Evolutionary conservation across 192 early-diverging fungal species (phyloP).

Genomic region (Backusella parvicylindrica): DNA sequence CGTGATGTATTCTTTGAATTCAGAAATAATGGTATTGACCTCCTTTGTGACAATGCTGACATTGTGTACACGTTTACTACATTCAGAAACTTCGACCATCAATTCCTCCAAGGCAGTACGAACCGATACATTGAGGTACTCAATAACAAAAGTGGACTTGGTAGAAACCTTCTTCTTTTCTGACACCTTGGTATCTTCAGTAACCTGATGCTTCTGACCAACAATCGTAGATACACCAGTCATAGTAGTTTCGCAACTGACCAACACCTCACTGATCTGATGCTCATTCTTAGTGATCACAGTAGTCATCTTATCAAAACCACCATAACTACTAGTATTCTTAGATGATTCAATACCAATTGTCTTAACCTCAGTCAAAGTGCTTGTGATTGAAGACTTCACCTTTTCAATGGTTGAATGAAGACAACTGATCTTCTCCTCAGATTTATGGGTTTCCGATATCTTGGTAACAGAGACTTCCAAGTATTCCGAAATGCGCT

Average conservation of each 20-base stretch:
- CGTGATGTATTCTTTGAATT: background rate
- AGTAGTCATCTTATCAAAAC: conserved; percentile 15
- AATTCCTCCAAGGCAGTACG: conserved; percentile 2
- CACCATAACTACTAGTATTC: background rate
- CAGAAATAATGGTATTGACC: background rate
- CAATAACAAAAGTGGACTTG: background rate
- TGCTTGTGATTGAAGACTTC: background rate
- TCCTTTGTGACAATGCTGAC: background rate
- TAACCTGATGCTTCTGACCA: background rate
- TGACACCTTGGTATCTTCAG: background rate
- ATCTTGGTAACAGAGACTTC: conserved; percentile 12
- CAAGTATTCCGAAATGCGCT: background rate
- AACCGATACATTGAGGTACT: background rate
- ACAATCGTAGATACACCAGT: background rate
- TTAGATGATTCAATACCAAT: background rate
- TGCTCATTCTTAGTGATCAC: conserved; percentile 7
- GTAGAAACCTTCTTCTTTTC: background rate
- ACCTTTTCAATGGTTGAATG: conserved; percentile 4
- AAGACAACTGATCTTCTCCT: background rate
- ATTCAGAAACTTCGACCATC: conserved; percentile 6
- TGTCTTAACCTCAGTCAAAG: conserved; percentile 5
- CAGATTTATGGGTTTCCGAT: background rate
- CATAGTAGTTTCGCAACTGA: background rate
- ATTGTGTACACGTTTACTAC: conserved; percentile 5
- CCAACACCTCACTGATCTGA: conserved; percentile 1